These are phyloP conservation scores for Cyphellophora attinorum DNA, from an alignment of 2,329 filamentous ascomycete genomes.

Conservation along the genomic window DNA sequence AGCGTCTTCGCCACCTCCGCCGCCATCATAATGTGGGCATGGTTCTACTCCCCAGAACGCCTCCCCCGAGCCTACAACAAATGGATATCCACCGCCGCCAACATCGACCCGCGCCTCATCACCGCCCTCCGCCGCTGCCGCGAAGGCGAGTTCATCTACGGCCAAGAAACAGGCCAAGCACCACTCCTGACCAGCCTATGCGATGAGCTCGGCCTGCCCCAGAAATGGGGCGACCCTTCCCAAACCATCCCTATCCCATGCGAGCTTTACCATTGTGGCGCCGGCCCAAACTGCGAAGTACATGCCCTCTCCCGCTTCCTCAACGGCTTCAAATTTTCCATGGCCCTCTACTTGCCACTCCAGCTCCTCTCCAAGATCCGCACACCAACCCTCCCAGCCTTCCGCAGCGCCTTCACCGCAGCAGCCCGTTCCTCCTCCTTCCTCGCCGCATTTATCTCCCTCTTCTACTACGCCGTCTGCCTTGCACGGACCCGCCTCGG, in stretches of 20 bases:
- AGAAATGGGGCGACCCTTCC: constrained; percentile 63
- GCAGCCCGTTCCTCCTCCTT: constrained; percentile 66
- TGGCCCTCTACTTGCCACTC: constrained; percentile 67
- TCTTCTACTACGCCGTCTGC: constrained; percentile 82
- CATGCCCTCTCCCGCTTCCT: constrained; percentile 61
- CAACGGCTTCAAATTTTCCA: constrained; percentile 62
- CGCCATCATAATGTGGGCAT: constrained; percentile 78
- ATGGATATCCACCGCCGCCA: constrained; percentile 71
- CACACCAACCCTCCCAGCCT: constrained; percentile 17
- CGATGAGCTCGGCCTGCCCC: constrained; percentile 57
- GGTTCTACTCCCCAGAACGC: constrained; percentile 65
- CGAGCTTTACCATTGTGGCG: constrained; percentile 74
- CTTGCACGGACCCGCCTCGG: constrained; percentile 65
- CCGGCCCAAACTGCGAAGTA: constrained; percentile 62
- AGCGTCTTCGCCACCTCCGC: constrained; percentile 62
- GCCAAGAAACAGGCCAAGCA: constrained; percentile 61
- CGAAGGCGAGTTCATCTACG: constrained; percentile 58
- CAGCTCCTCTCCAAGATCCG: constrained; percentile 55
- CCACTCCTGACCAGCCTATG: constrained; percentile 63
- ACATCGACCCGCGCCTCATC: constrained; percentile 65
- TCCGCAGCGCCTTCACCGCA: constrained; percentile 46
- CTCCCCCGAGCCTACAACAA: constrained; percentile 66
- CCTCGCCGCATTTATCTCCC: constrained; percentile 63
- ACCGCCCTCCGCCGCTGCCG: constrained; percentile 61
- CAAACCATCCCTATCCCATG: constrained; percentile 66